phyloP scores from a whole-genome alignment of 768 basidiomycete genomes.

The Boletellus sp. region DNA sequence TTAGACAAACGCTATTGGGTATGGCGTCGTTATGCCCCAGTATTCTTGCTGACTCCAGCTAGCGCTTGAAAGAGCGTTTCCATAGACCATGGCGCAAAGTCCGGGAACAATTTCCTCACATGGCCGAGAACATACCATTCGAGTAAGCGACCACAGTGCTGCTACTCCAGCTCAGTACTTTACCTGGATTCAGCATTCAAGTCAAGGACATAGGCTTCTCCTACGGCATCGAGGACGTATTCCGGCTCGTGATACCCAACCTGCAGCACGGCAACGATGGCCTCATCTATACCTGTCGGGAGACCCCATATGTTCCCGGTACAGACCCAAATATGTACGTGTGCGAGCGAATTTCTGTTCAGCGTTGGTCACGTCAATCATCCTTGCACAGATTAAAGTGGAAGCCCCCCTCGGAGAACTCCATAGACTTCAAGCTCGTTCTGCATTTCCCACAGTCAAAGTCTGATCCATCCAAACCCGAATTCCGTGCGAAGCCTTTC shows the following conservation, averaged over 20 bases:
- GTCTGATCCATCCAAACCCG: constrained; percentile 56
- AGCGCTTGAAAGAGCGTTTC: constrained; percentile 72
- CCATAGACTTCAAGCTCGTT: constrained; percentile 94
- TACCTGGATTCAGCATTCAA: constrained; percentile 54
- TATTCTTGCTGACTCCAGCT: constrained; percentile 6
- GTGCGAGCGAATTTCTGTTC: constrained; percentile 51
- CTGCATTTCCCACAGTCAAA: constrained; percentile 81
- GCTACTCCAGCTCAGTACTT: constrained; percentile 3
- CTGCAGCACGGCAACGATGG: constrained; percentile 94
- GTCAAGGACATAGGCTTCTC: constrained; percentile 87
- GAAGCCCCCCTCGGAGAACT: constrained; percentile 98
- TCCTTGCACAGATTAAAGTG: constrained; percentile 75
- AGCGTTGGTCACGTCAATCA: neutral
- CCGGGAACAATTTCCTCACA: constrained; percentile 64
- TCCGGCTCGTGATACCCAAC: constrained; percentile 75
- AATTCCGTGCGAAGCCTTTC: constrained; percentile 79
- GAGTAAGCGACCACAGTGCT: constrained; percentile 51
- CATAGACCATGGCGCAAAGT: constrained; percentile 74
- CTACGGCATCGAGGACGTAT: constrained; percentile 84
- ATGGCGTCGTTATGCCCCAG: constrained; percentile 25
- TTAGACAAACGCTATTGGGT: constrained; percentile 91
- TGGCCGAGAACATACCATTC: constrained; percentile 68
- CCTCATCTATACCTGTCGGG: constrained; percentile 92
- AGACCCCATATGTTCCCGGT: constrained; percentile 71
- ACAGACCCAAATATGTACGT: constrained; percentile 89